Evolutionary conservation across 164 flowering plant species (phyloP).

Genomic region (Santalum album): DNA sequence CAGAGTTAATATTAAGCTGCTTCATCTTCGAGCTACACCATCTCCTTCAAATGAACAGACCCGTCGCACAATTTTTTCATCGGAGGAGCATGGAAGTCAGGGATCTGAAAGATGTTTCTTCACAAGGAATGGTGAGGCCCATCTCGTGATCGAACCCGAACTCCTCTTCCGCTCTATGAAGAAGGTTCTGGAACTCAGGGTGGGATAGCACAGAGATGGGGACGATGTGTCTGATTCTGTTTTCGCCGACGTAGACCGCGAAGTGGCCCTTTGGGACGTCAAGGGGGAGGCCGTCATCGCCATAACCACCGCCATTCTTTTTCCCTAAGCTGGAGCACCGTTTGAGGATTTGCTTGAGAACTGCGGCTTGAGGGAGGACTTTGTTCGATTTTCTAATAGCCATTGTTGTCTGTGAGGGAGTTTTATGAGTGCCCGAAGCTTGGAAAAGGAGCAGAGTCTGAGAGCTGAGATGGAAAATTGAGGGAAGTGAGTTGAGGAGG

Average conservation of each 20-base stretch:
- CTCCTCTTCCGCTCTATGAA: conserved; percentile 52
- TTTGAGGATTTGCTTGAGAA: conserved; percentile 44
- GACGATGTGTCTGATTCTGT: conserved; percentile 45
- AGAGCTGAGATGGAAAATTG: not conserved
- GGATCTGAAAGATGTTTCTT: conserved; percentile 54
- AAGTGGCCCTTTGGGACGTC: conserved; percentile 67
- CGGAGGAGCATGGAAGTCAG: conserved; percentile 44
- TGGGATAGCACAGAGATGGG: conserved; percentile 47
- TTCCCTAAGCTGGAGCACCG: conserved; percentile 57
- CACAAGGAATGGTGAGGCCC: conserved; percentile 78
- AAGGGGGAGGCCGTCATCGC: conserved; percentile 30
- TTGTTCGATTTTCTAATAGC: conserved; percentile 36
- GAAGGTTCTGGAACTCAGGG: conserved; percentile 51
- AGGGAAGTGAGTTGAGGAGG: not conserved
- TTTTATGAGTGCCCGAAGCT: not conserved
- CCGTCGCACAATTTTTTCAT: conserved; percentile 11
- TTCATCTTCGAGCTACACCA: too few species aligned
- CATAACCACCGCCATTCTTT: conserved; percentile 22
- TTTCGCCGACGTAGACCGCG: conserved; percentile 50
- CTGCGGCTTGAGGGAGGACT: conserved; percentile 34
- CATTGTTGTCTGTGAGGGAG: conserved; percentile 22
- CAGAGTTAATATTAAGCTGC: too few species aligned
- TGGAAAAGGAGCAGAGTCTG: not conserved
- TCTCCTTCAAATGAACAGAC: too few species aligned
- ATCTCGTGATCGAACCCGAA: conserved; percentile 57